These are phyloP conservation scores for Kluyveromyces marxianus DNA, from an alignment of 1,139 yeast species.

Conservation along the genomic window DNA sequence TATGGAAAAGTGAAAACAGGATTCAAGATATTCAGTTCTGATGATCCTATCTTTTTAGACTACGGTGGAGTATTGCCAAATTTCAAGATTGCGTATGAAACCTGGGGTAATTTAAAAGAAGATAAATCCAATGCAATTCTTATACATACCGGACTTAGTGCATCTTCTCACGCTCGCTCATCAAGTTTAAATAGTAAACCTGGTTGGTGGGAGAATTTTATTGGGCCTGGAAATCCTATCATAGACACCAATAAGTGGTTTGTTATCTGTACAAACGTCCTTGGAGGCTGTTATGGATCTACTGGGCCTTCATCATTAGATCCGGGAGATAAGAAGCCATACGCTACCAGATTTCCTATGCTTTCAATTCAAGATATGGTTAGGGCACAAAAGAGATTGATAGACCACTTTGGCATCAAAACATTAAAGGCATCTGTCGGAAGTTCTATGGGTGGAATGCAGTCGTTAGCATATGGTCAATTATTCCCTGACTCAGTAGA, in stretches of 20 bases:
- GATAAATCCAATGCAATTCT: slow-evolving; percentile 64
- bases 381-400: slow-evolving; percentile 70
- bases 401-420: slow-evolving; percentile 54
- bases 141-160: slow-evolving; percentile 85
- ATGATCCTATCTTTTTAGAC: slow-evolving; percentile 61
- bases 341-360: slow-evolving; percentile 86
- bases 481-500: slow-evolving; percentile 74
- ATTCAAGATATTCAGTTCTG: slow-evolving; percentile 48
- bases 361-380: slow-evolving; percentile 85
- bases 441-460: slow-evolving; percentile 97
- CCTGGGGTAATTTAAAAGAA: slow-evolving; percentile 73
- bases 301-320: slow-evolving; percentile 86
- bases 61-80: slow-evolving; percentile 74
- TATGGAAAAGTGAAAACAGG: slow-evolving; percentile 68
- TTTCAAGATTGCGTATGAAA: slow-evolving; percentile 79
- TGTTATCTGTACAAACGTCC: slow-evolving; percentile 79
- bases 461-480: slow-evolving; percentile 77
- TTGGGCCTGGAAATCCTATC: slow-evolving; percentile 67
- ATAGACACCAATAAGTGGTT: slow-evolving; percentile 77
- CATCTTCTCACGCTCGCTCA: slow-evolving; percentile 91
- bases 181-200: slow-evolving; percentile 59
- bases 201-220: slow-evolving; percentile 97
- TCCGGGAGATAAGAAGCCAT: slow-evolving; percentile 57
- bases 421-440: slow-evolving; percentile 78
- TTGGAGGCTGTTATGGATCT: slow-evolving; percentile 93